Evolutionary conservation across 1,139 yeast genomes (phyloP), one percentile per base, ranked within the genome.

Genomic region (Pichia sp.): DNA sequence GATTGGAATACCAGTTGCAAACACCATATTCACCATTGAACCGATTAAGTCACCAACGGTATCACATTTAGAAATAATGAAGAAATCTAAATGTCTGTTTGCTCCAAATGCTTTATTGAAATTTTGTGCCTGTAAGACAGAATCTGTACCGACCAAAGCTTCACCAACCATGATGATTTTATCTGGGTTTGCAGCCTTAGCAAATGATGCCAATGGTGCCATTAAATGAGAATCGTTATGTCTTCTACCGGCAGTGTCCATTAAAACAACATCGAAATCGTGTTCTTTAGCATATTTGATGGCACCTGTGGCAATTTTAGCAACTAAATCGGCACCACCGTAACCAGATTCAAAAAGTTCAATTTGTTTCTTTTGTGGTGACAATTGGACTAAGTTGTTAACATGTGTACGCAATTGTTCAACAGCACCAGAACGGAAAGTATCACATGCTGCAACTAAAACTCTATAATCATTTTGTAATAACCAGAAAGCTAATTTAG

Each of bases 91-190:
- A 43, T 79, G 77, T 48, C 98, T 73, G 41, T 77, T 79, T 51
- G 84, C 83, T 14, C 99, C 99, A 69, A 94, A 93, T 0, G 98
- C 97, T 56, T 81, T 80, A 64, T 93, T 91, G 69, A 93, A 93
- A 63, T 93, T 91, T 47, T 79, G 79, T 0, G 99, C 99, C 65
- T 93, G 99, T 63, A 87, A 89, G 5, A 93, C 97, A 1, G 97
- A 89, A 63, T 93, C 99, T 0, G 98, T 91, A 19, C 99, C 99
- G 2, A 91, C 99, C 40, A 93, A 73, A 0, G 99, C 99, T 66
- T 93, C 99, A 38, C 98, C 99, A 18, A 93, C 99, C 98, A 93
- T 93, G 60, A 93, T 90, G 61, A 93, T 91, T 68, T 88, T 91
- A 67, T 93, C 94, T 1, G 99, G 99, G 50, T 88, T 79, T 4